Conservation (phyloP, 2,329 filamentous ascomycete genomes). For the Exutisphaerella laricina region DNA sequence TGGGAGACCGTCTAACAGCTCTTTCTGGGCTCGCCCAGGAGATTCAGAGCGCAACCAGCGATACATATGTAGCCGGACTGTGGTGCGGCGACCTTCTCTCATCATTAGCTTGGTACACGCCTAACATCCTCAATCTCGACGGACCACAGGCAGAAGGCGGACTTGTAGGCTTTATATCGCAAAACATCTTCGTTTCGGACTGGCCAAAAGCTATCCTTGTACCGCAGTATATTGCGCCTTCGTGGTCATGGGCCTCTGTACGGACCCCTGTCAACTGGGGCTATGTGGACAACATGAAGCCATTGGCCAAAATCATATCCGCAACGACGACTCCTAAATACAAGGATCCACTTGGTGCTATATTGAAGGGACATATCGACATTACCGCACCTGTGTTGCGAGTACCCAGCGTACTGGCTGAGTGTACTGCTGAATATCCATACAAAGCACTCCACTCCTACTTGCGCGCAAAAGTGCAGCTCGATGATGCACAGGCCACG, state of each 20-base stretch:
- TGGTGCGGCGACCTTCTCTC: constrained; percentile 7
- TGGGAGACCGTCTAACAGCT: constrained; percentile 8
- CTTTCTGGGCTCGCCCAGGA: constrained; percentile 10
- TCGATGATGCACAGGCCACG: not conserved
- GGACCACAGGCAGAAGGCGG: no score
- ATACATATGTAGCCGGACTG: constrained; percentile 9
- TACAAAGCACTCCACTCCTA: not conserved
- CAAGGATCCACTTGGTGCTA: no score
- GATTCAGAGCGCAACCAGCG: constrained; percentile 4
- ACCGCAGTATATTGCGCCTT: constrained; percentile 5
- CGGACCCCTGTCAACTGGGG: not conserved
- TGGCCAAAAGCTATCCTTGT: not conserved
- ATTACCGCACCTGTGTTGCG: no score
- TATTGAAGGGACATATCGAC: no score
- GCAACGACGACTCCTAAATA: no score
- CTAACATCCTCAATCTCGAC: not conserved
- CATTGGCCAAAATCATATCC: no score
- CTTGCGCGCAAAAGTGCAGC: no score
- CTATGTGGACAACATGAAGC: no score
- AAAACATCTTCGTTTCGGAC: not conserved
- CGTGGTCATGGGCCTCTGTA: constrained; percentile 13
- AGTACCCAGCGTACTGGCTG: no score
- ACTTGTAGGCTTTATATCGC: no score
- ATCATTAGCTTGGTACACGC: constrained; percentile 4
- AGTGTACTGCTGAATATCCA: no score